Evolutionary conservation across 2,329 filamentous ascomycete genomes (phyloP), one percentile per base, ranked within the genome.

Genomic region (Chrysosporium keratinophilum): DNA sequence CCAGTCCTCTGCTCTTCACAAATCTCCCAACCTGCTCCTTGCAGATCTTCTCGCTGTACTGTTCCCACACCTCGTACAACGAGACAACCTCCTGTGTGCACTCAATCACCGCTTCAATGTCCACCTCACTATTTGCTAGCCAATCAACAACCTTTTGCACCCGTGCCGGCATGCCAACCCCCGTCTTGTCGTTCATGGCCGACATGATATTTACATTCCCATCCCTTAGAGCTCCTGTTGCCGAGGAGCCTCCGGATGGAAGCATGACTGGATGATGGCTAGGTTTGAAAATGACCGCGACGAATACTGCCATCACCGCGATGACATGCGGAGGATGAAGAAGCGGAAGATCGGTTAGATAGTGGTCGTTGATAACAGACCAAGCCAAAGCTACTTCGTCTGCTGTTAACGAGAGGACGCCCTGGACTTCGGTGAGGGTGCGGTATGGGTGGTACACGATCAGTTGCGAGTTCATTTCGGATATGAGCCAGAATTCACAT

Each of bases 381-480:
- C 85, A 86, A 31, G 88, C 87, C 33, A 94, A 76, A 44, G 81
- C 78, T 28, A 82, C 76, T 65, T 96, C 90, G 58, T 95, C 90
- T 54, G 82, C 79, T n/a, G 80, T 81, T 42, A 96, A 75, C 45
- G 76, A 74, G 55, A 95, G 78, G 55, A 86, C 80, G 50, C 75
- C 73, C 59, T 87, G 83, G 42, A 95, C 75, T 42, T 83, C 82
- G 3, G 79, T 79, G 31, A 96, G 75, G 40, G 85, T 88, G 52
- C 88, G 86, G 70, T 95, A 95, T 0, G 90, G 90, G 65, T 95
- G 88, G 69, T 95, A 87, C 15, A 95, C 75, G 65, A 95, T 94
- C 61, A 96, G 79, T 62, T 94, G 87, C 3, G 87, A 90, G 69
- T 81, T 85, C 80, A 96, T 86, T 65, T 95, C 90, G 23, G 87